These are phyloP conservation scores for Colletotrichum eleusines DNA, from an alignment of 2,329 filamentous ascomycete species.

Conservation along the genomic window DNA sequence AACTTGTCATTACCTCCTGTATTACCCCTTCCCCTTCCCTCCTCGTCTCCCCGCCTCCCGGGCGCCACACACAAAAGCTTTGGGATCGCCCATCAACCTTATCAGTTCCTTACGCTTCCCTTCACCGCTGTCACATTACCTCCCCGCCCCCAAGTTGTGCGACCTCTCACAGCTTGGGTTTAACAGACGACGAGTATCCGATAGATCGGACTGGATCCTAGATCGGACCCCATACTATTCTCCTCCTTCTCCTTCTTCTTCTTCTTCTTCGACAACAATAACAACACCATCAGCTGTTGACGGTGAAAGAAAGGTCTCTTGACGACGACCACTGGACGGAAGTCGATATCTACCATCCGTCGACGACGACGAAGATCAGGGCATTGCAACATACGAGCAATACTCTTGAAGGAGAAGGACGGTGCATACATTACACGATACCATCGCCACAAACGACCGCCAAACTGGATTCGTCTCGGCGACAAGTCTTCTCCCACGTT, in stretches of 20 bases:
- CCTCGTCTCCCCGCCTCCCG: constrained; percentile 29
- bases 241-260: not conserved
- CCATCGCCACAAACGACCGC: constrained; percentile 25
- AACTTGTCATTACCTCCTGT: constrained; percentile 39
- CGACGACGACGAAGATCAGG: not conserved
- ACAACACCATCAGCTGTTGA: constrained; percentile 12
- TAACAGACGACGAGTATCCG: constrained; percentile 41
- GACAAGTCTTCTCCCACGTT: constrained; percentile 35
- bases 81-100: constrained; percentile 42
- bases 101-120: constrained; percentile 18
- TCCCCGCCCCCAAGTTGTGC: constrained; percentile 37
- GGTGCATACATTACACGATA: not conserved
- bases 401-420: not conserved
- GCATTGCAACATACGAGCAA: constrained; percentile 3
- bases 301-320: constrained; percentile 5
- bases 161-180: constrained; percentile 34
- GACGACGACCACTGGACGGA: constrained; percentile 2
- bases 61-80: constrained; percentile 42
- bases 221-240: constrained; percentile 29
- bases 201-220: constrained; percentile 41
- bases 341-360: not conserved
- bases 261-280: not conserved
- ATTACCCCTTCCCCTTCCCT: constrained; percentile 34
- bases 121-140: constrained; percentile 31
- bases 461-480: constrained; percentile 37